Percentiles rank a stretch among this genome's conserved stretches.
Conservation (phyloP, 805 yeast genomes). For the Candida loeiensis region DNA sequence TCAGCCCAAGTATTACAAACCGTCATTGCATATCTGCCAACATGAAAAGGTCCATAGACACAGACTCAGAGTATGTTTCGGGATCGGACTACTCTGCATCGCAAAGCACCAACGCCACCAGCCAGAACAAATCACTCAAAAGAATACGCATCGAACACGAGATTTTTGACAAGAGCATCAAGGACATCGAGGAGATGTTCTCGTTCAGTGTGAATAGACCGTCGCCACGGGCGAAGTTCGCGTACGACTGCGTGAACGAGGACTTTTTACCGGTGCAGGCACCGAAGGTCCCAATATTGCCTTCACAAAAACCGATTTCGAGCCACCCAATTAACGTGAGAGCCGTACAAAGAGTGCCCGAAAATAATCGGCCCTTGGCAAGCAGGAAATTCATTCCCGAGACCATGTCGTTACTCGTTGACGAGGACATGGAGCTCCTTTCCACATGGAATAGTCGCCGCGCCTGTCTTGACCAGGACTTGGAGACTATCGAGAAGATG, state of each 20-base stretch:
- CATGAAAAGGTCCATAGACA: slow-evolving; percentile 5
- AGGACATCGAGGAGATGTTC: slow-evolving; percentile 24
- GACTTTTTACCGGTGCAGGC: slow-evolving; percentile 12
- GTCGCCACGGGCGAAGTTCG: slow-evolving; percentile 5
- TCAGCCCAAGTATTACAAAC: too few relatives aligned
- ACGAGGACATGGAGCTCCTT: slow-evolving; percentile 1
- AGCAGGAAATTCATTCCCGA: background rate
- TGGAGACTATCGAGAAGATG: slow-evolving; percentile 12
- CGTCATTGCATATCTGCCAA: too few relatives aligned
- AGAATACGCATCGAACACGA: slow-evolving; percentile 19
- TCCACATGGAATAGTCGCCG: slow-evolving; percentile 5
- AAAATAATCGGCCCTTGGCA: too few relatives aligned
- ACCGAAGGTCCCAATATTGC: slow-evolving; percentile 7
- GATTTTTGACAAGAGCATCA: slow-evolving; percentile 22
- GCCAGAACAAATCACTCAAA: slow-evolving; percentile 16
- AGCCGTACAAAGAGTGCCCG: too few relatives aligned
- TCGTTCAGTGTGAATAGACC: slow-evolving; percentile 9
- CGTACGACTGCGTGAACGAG: slow-evolving; percentile 15
- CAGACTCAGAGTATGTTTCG: slow-evolving; percentile 4
- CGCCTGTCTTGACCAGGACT: slow-evolving; percentile 13
- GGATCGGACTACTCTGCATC: slow-evolving; percentile 1
- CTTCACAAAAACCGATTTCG: slow-evolving; percentile 6
- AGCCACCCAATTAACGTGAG: too few relatives aligned
- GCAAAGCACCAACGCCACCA: slow-evolving; percentile 1
- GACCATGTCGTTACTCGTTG: background rate